Evolutionary conservation across 345 rosid genomes (phyloP), one percentile per base, ranked within the genome.

Genomic region (Arabidopsis arenosa): DNA sequence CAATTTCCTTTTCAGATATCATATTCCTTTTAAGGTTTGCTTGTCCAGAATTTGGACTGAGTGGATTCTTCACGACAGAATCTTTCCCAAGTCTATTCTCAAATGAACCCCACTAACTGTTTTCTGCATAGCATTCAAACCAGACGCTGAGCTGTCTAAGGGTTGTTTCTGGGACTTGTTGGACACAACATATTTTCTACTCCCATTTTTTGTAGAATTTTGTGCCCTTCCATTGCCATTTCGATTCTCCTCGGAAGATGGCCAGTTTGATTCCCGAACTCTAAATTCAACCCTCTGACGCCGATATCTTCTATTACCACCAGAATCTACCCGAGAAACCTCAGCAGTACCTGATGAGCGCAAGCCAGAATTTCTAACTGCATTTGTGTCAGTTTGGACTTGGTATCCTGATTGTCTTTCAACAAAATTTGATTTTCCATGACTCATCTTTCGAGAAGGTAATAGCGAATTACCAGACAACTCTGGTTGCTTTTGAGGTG

Each of bases 241-340:
- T 69, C 80, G 85, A 59, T 73, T 87, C 66, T 85, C 92, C 79
- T 84, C 89, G 9, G 53, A 41, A 66, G 78, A 84, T 72, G 67
- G 67, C 45, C 79, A 79, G 74, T 83, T 73, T 23, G 87, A 69
- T 73, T 88, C 99, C 72, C 93, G 84, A 70, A 87, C 85, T 67
- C 97, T 86, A 80, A 93, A 91, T 77, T 92, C 97, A 39, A 91
- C 84, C 70, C 82, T 84, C 70, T 82, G 86, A 2, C 81, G 92
- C 9, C 83, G 90, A 62, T 80, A 80, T 71, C 87, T 87, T 80
- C 90, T 87, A 80, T 81, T 80, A 54, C 90, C 88, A 80, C 78
- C 53, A 79, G 88, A 64, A 70, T 93, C 93, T n/a, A 71, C 62
- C 51, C 57, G 83, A 82, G 88, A 83, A 76, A 64, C 77, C 67